Percentiles rank a stretch among this genome's conserved stretches.
These are phyloP conservation scores for Solanum bukasovii DNA, from an alignment of 257 asterid species.

Conservation along the genomic window DNA sequence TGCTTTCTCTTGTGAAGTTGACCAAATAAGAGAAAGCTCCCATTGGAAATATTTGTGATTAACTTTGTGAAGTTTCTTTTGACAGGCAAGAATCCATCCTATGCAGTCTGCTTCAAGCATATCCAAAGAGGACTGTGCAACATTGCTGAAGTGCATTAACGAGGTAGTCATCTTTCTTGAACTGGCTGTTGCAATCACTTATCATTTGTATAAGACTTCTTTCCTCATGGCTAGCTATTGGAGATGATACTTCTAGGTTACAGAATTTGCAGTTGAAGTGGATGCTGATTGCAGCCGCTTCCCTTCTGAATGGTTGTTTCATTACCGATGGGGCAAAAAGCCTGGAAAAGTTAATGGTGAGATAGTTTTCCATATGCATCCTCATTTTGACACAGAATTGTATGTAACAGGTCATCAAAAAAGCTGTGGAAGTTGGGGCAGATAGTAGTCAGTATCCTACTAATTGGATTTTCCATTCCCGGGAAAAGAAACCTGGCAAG, in stretches of 20 bases:
- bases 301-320: constrained; percentile 93
- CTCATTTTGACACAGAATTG: constrained; percentile 32
- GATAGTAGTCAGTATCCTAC: constrained; percentile 87
- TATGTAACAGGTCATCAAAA: constrained; percentile 70
- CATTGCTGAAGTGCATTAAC: constrained; percentile 72
- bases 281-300: constrained; percentile 81
- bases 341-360: constrained; percentile 88
- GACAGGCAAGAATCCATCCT: constrained; percentile 91
- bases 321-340: constrained; percentile 94
- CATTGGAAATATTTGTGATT: not conserved
- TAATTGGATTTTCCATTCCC: constrained; percentile 89
- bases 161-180: constrained; percentile 38
- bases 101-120: constrained; percentile 68
- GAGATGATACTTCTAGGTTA: constrained; percentile 63
- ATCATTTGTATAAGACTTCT: not conserved
- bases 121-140: constrained; percentile 54
- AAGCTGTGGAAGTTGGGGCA: constrained; percentile 84
- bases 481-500: constrained; percentile 94
- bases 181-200: not conserved
- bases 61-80: constrained; percentile 8
- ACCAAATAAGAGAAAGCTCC: not conserved
- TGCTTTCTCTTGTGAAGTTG: not conserved
- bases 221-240: constrained; percentile 26
- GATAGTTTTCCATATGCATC: constrained; percentile 18
- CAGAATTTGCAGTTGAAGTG: constrained; percentile 67